Evolutionary conservation across 768 basidiomycete genomes (phyloP), one percentile per base, ranked within the genome.

Genomic region (Trametes sanguinea): DNA sequence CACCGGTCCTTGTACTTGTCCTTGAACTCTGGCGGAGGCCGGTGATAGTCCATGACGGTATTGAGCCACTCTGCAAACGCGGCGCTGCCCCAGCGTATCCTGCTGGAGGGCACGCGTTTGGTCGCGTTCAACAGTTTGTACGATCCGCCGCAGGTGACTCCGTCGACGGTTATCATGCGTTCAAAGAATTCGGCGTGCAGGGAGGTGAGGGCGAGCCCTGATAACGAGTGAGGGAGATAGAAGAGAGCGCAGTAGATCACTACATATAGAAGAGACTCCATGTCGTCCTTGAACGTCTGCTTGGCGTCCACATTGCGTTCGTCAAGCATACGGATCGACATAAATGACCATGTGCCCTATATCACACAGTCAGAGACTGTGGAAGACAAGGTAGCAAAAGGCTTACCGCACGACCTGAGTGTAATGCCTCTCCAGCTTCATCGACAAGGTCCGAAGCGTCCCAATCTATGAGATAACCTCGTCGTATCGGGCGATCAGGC

Each of bases 231-330:
- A 2, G 45, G 46, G 4, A 60, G 51, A 30, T 57, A 62, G 29
- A 51, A 33, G 1, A 59, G 27, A 14, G 35, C 54, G 50, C 57
- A 58, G 39, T 58, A 65, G 1, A 59, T 33, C 16, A 59, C 57
- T 5, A 65, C 60, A 22, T 62, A 57, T 42, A 65, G 7, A 2
- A 65, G 43, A 1, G 60, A 46, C 27, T 65, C 64, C 57, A 65
- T 61, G 40, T 65, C 64, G 51, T 65, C 60, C 9, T 51, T 39
- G 33, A 65, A 40, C 1, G 56, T 62, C 5, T 61, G 64, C 43
- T 9, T 17, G 11, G 5, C 10, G 22, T 40, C n/a, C 11, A 6
- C n/a, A 6, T 32, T 1, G 8, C n/a, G 8, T 13, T 6, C 8
- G 8, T 43, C 9, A 6, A 43, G 42, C 47, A 62, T 39, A 1